These are phyloP conservation scores for Zymoseptoria brevis DNA, from an alignment of 2,329 filamentous ascomycete species.

Conservation along the genomic window DNA sequence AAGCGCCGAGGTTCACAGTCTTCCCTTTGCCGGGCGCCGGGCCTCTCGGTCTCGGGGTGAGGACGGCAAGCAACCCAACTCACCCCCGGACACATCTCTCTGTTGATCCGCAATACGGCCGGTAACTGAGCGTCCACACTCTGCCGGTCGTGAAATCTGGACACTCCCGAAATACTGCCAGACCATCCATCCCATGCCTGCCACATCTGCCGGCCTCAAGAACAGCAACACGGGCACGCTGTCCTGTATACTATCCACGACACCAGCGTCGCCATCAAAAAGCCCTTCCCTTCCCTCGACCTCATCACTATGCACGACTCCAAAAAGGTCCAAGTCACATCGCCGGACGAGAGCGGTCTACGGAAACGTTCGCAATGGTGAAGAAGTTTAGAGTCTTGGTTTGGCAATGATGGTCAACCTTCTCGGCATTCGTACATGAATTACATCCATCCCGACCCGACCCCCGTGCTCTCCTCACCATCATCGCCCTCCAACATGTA, in stretches of 20 bases:
- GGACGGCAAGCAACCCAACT: not conserved
- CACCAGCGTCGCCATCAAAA: not conserved
- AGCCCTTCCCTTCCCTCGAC: too few relatives aligned
- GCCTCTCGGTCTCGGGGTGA: not conserved
- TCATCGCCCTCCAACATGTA: not conserved
- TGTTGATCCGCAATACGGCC: not conserved
- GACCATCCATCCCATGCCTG: too few relatives aligned
- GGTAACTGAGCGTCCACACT: not conserved
- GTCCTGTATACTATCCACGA: constrained; percentile 3
- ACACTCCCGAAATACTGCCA: too few relatives aligned
- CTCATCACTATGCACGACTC: too few relatives aligned
- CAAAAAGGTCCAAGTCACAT: too few relatives aligned
- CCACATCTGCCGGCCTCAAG: too few relatives aligned
- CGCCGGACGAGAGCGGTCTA: too few relatives aligned
- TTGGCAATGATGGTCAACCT: not conserved
- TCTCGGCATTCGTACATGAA: not conserved
- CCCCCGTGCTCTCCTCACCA: not conserved
- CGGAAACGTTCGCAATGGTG: too few relatives aligned
- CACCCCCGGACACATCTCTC: not conserved
- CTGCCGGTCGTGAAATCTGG: too few relatives aligned
- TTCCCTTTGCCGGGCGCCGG: not conserved
- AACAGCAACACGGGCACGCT: too few relatives aligned
- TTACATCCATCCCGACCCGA: not conserved
- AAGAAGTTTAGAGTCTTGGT: too few relatives aligned
- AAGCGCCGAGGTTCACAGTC: not conserved